Conservation (phyloP, 805 yeast genomes). For the Starmerella stellata region DNA sequence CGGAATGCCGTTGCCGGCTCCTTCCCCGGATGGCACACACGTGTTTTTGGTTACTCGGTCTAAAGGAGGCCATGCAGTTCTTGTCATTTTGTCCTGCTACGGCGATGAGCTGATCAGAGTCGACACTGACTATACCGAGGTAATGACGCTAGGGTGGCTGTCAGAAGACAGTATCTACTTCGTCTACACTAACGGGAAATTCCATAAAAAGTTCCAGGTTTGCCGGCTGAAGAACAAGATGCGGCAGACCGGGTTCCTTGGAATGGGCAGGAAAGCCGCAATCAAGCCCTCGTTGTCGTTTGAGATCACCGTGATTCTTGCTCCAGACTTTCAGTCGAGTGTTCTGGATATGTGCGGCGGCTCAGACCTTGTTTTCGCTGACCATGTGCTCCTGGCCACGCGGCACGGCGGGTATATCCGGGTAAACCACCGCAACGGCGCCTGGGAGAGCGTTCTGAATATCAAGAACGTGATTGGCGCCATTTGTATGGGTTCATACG, state of each 20-base stretch:
- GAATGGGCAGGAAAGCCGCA: conserved; percentile 8
- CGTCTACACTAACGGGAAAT: conserved; percentile 12
- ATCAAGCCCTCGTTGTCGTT: conserved; percentile 4
- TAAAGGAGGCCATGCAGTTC: conserved; percentile 1
- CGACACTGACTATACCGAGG: conserved; percentile 11
- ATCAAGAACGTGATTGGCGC: conserved; percentile 10
- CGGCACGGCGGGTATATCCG: conserved; percentile 9
- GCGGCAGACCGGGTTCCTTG: conserved; percentile 8
- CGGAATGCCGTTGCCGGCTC: conserved; percentile 5
- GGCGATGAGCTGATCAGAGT: conserved; percentile 11
- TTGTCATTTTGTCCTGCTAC: conserved; percentile 9
- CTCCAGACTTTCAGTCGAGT: conserved; percentile 9
- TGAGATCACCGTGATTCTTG: conserved; percentile 5
- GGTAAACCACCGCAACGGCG: conserved; percentile 7
- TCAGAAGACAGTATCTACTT: conserved; percentile 10
- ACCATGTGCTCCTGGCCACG: conserved; percentile 10
- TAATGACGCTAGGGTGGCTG: conserved; percentile 13
- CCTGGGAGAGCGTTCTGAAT: conserved; percentile 10
- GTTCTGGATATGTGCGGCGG: conserved; percentile 4
- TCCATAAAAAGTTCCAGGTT: conserved; percentile 14
- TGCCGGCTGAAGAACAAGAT: conserved; percentile 6
- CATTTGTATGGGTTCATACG: conserved; percentile 3
- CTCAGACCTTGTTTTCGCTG: conserved; percentile 9
- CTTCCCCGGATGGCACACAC: conserved; percentile 13
- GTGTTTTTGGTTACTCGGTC: conserved; percentile 9